phyloP scores from a whole-genome alignment of 2,329 filamentous ascomycete species.

The Fonsecaea monophora region DNA sequence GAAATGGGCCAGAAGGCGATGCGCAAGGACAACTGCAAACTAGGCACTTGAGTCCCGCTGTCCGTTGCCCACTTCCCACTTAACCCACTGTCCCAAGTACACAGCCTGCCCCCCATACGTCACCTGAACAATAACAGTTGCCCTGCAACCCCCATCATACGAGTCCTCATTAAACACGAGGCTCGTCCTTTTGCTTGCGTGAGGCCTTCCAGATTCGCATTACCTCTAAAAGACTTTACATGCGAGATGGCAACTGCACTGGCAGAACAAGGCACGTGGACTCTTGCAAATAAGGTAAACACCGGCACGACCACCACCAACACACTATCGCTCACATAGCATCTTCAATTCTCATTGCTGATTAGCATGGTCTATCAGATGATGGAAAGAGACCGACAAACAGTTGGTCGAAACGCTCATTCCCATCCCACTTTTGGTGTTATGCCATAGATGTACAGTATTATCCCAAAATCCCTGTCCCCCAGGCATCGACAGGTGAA shows the following conservation, averaged over 20 bases:
- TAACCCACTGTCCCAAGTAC: background rate
- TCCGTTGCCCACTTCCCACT: background rate
- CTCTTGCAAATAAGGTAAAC: background rate
- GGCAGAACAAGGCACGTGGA: background rate
- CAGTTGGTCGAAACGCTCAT: constrained; percentile 21
- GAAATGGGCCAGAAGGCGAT: constrained; percentile 12
- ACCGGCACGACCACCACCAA: background rate
- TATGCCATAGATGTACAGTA: constrained; percentile 34
- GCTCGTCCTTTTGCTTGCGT: background rate
- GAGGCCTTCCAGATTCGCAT: background rate
- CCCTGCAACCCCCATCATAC: constrained; percentile 12
- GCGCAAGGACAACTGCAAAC: background rate
- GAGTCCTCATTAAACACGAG: background rate
- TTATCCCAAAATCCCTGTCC: constrained; percentile 27
- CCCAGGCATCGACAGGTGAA: constrained; percentile 9
- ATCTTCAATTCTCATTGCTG: constrained; percentile 29
- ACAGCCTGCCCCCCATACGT: constrained; percentile 23
- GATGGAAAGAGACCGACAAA: constrained; percentile 16
- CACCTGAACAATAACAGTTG: constrained; percentile 18
- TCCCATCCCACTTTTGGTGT: constrained; percentile 24
- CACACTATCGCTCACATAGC: background rate
- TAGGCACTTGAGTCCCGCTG: constrained; percentile 5
- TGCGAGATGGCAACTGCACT: background rate
- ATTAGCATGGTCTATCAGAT: constrained; percentile 28
- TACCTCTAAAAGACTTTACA: background rate